These are phyloP conservation scores for Boletus tylopilopsis DNA, from an alignment of 768 basidiomycete species.

Conservation along the genomic window DNA sequence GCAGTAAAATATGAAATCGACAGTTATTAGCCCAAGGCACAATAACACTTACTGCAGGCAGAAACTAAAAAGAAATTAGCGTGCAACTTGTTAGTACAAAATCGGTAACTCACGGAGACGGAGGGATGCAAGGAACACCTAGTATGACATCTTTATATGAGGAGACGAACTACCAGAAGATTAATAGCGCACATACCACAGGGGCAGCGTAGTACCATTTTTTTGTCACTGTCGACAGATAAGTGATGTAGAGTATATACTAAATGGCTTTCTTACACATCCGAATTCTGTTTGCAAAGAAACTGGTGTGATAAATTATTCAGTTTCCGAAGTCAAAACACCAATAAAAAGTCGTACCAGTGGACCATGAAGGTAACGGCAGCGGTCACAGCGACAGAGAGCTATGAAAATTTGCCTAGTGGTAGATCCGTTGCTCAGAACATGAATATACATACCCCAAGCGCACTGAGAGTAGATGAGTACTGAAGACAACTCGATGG, in stretches of 20 bases:
- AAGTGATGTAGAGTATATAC: not conserved
- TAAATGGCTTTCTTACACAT: constrained; percentile 22
- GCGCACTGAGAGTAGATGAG: constrained; percentile 15
- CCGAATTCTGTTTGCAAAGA: constrained; percentile 34
- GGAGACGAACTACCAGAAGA: not conserved
- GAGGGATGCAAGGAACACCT: constrained; percentile 32
- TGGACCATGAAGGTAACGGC: constrained; percentile 31
- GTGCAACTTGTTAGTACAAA: not conserved
- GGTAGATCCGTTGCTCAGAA: not conserved
- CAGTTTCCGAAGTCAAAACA: not conserved
- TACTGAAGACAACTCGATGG: not conserved
- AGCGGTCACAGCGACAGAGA: constrained; percentile 32
- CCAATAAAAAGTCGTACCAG: constrained; percentile 18
- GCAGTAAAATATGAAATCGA: not conserved
- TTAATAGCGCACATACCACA: constrained; percentile 14
- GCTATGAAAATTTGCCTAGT: constrained; percentile 8
- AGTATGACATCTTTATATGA: not conserved
- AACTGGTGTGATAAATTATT: constrained; percentile 7
- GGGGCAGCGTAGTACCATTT: constrained; percentile 31
- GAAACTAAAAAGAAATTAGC: constrained; percentile 21
- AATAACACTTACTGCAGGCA: constrained; percentile 25
- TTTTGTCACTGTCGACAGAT: constrained; percentile 26
- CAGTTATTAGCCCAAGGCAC: not conserved
- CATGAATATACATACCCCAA: constrained; percentile 20
- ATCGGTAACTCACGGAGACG: constrained; percentile 27